Conservation (phyloP, 768 basidiomycete genomes). For the Sarcodon sp. region DNA sequence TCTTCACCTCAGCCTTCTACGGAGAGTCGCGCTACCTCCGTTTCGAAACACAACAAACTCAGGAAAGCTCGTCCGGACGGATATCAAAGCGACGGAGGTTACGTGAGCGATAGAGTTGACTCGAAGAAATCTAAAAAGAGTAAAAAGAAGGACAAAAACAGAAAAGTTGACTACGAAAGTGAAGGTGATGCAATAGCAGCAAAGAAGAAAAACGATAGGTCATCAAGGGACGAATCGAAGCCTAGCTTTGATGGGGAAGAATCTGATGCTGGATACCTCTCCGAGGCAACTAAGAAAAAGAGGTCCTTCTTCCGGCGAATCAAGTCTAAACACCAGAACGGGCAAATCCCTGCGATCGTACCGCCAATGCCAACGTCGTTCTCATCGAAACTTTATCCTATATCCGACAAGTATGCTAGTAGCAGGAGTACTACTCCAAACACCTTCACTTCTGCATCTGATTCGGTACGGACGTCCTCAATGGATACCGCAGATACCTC, state of each 20-base stretch:
- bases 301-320: conserved; percentile 13
- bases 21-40: conserved; percentile 3
- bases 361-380: not conserved
- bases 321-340: conserved; percentile 4
- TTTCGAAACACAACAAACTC: conserved; percentile 18
- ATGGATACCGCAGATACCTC: not conserved
- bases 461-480: not conserved
- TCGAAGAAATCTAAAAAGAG: conserved; percentile 17
- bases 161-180: conserved; percentile 19
- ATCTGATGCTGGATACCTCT: conserved; percentile 18
- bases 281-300: conserved; percentile 18
- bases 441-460: not conserved
- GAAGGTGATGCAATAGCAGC: conserved; percentile 9
- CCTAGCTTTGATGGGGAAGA: conserved; percentile 9
- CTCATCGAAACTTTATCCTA: not conserved
- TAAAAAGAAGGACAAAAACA: conserved; percentile 10
- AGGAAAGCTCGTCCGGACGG: conserved; percentile 33
- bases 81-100: conserved; percentile 41
- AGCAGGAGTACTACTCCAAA: not conserved
- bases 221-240: conserved; percentile 8
- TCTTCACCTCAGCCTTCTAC: conserved; percentile 10
- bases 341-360: not conserved
- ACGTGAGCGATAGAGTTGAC: conserved; percentile 29
- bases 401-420: not conserved
- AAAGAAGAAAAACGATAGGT: conserved; percentile 14